A percentile compares a stretch with the other conserved stretches of the same genome.
Evolutionary conservation across 768 basidiomycete genomes (phyloP).

Genomic region (Lentinula edodes): DNA sequence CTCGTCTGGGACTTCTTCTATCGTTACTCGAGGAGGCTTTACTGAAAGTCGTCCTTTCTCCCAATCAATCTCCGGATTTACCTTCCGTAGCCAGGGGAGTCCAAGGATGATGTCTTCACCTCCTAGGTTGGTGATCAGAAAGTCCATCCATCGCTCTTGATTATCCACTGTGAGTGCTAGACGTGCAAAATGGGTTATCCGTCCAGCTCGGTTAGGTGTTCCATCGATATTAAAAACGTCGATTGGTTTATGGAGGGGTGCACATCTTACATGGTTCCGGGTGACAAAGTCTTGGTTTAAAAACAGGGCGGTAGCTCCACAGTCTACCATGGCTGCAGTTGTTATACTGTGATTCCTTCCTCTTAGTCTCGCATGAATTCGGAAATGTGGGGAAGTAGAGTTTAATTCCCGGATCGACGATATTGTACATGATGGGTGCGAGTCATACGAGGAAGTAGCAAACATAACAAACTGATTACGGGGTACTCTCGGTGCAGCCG

Average conservation of each 20-base stretch:
- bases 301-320: no score
- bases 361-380: no score
- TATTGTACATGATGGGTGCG: no score
- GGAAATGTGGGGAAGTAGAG: no score
- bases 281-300: no score
- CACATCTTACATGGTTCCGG: no score
- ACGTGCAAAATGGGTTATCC: background rate
- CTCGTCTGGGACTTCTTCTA: background rate
- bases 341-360: no score
- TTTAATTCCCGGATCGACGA: no score
- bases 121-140: background rate
- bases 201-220: background rate
- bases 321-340: no score
- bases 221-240: background rate
- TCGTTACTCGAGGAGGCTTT: background rate
- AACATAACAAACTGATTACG: background rate
- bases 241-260: constrained; percentile 15
- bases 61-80: constrained; percentile 1
- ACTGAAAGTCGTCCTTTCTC: background rate
- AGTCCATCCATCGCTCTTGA: background rate
- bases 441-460: no score
- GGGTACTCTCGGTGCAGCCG: background rate
- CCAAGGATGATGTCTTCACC: background rate
- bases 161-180: constrained; percentile 7
- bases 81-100: background rate